Base-by-base conservation (phyloP, 2,329 filamentous ascomycete species). In the Diaporthe citri region DNA sequence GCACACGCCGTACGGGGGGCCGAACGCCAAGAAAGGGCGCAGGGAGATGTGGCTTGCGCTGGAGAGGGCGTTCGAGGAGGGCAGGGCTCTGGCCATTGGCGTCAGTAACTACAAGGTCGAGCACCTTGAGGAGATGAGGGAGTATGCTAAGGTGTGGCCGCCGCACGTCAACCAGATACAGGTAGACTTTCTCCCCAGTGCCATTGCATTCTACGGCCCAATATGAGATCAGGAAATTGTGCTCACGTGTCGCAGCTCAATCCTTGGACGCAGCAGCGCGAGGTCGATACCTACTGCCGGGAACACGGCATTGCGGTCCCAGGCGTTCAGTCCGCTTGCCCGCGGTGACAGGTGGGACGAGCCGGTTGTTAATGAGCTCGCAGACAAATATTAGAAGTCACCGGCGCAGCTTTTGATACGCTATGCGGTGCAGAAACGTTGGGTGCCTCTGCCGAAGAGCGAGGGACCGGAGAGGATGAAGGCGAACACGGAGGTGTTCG, bases 371-470 rank as follows among this genome's bases (percentile, higher is more conserved):
- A 84, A 87, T 8, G 81, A 81, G 1, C 84, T 94, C 41, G 90
- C 90, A 3, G 82, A 88, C 78, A 92, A 90, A 80, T 88, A 93
- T 80, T 83, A 83, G 52, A 93, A 90, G 80, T 87, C 88, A 12
- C 87, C 91, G 1, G 89, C 90, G 39, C 93, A 95, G 83, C 84
- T 95, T 7, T 83, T 95, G 77, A 86, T 95, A 25, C 87, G 93
- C 75, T 95, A 93, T 81, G 89, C 89, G 76, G 82, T 95, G 80
- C 92, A 95, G 80, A 94, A 94, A 84, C 88, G 86, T 13, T 93
- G 91, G 90, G 87, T 92, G 22, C 91, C 92, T 25, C 82, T 94
- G 74, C 91, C 92, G 28, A 94, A 94, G 86, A 93, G 91, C 75
- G 90, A 90, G 71, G 88, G 86, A 3, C 85, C 87, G 0, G 87